Conservation (phyloP, 2,329 filamentous ascomycete genomes). For the Phyllosticta paracitricarpa region DNA sequence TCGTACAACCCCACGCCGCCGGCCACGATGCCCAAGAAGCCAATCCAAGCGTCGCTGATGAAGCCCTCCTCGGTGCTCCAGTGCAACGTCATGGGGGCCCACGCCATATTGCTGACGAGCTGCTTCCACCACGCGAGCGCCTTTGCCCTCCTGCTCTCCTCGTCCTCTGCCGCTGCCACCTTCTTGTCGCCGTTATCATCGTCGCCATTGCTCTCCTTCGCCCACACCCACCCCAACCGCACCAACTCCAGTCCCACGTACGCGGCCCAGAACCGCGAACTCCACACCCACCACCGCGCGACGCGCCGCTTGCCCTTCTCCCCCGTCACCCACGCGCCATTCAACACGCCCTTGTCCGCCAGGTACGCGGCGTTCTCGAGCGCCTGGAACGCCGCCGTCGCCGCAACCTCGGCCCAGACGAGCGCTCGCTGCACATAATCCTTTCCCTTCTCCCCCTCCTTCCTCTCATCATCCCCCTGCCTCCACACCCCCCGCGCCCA, state of each 20-base stretch:
- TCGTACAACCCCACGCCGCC: slow-evolving; percentile 35
- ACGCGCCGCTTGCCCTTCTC: slow-evolving; percentile 40
- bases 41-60: slow-evolving; percentile 49
- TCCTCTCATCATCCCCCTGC: too few relatives aligned
- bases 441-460: slow-evolving; percentile 13
- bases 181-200: slow-evolving; percentile 36
- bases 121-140: slow-evolving; percentile 51
- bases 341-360: slow-evolving; percentile 58
- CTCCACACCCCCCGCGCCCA: slow-evolving; percentile 43
- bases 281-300: slow-evolving; percentile 57
- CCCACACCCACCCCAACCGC: slow-evolving; percentile 42
- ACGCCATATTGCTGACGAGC: slow-evolving; percentile 60
- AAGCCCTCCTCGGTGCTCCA: slow-evolving; percentile 64
- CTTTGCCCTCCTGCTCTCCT: slow-evolving; percentile 20
- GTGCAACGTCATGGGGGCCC: slow-evolving; percentile 74
- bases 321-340: slow-evolving; percentile 35
- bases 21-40: slow-evolving; percentile 46
- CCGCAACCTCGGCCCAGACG: slow-evolving; percentile 56
- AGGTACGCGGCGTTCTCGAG: slow-evolving; percentile 81
- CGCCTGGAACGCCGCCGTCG: slow-evolving; percentile 61
- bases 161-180: slow-evolving; percentile 20
- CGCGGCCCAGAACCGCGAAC: slow-evolving; percentile 67
- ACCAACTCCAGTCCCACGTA: slow-evolving; percentile 70
- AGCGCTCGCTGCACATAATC: slow-evolving; percentile 33
- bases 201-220: slow-evolving; percentile 27